Base-by-base conservation (phyloP, 306 rosid genomes). In the Luffa aegyptiaca region DNA sequence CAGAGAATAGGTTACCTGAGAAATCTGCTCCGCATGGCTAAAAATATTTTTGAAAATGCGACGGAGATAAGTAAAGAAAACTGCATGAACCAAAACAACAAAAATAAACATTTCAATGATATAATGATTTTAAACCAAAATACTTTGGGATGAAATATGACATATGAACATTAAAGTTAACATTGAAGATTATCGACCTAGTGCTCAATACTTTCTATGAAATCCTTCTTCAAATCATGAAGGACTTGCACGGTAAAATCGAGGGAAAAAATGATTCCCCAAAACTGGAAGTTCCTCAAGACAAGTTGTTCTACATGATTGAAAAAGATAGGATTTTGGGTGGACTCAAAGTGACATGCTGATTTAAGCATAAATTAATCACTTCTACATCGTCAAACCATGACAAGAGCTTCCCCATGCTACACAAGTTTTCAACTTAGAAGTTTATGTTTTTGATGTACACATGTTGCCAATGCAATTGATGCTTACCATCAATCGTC, bases 1-100 rank as follows among this genome's bases (percentile, higher is more conserved):
- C 16, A 65, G 41, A 33, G 18, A 10, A 4, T 46, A 64, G 48
- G 62, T 36, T 79, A 94, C 98, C 97, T 94, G 97, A 74, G 98
- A 91, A 82, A 94, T 94, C 90, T 94, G 97, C 86, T 94, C 98
- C 2, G 97, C 93, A 5, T 94, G 98, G 84, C 84, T 90, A 83
- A 94, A 92, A 79, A 94, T 92, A 87, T 94, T 94, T 84, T 90
- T 94, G 95, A 94, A 94, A 83, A 94, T 91, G 79, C 93, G 93
- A 68, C 96, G 89, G 79, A 94, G 88, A 87, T 91, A 94, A 82
- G 90, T 85, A 89, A 92, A 92, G 85, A 91, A 90, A 77, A 91
- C 98, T 94, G 98, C 82, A 82, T 35, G 70, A 62, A 39, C 41
- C 18, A 85, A 68, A 55, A 35, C 31, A 75, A 31, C 58, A 16